Evolutionary conservation across 305 asterid genomes (phyloP), one percentile per base, ranked within the genome.

Genomic region (Rubia balearica): DNA sequence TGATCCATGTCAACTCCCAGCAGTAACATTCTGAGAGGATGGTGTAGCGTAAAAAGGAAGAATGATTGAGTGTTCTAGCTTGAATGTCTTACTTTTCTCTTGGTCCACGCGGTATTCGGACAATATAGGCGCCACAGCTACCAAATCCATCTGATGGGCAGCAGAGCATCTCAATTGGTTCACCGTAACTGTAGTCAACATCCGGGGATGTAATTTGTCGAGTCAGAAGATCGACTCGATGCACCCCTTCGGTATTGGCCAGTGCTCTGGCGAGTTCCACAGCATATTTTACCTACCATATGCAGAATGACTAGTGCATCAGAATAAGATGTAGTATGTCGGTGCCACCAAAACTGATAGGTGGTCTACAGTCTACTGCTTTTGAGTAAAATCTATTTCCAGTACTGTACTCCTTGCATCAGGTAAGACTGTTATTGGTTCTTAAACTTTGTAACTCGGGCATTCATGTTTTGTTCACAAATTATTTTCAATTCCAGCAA

Each of bases 211-310:
- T 78, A 30, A 87, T 83, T 76, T 87, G 93, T 71, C 89, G 67
- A 6, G 93, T 87, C 53, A 87, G 81, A 63, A 87, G 89, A 83
- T 87, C 93, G 33, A 87, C 93, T 65, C 90, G 80, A 73, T 81
- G 78, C 21, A 85, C 84, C 38, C 85, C 86, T 69, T 79, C 73
- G 82, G 77, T 85, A 76, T 78, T 77, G 30, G 86, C 86, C 66
- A 87, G 81, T 72, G 88, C 89, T 78, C 85, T 76, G 19, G 93
- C 89, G 57, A 87, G 82, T 79, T 87, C 93, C 67, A 87, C 90
- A 0, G 84, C 89, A 38, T 87, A 85, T 64, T 87, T 87, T 61
- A 87, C 88, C 92, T 85, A 78, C 41, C 62, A 56, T 62, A 17
- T 74, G 40, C 43, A 68, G 64, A 67, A 65, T 64, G 48, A 21